phyloP scores from a whole-genome alignment of 139 green algal species.

The Closterium sp. region DNA sequence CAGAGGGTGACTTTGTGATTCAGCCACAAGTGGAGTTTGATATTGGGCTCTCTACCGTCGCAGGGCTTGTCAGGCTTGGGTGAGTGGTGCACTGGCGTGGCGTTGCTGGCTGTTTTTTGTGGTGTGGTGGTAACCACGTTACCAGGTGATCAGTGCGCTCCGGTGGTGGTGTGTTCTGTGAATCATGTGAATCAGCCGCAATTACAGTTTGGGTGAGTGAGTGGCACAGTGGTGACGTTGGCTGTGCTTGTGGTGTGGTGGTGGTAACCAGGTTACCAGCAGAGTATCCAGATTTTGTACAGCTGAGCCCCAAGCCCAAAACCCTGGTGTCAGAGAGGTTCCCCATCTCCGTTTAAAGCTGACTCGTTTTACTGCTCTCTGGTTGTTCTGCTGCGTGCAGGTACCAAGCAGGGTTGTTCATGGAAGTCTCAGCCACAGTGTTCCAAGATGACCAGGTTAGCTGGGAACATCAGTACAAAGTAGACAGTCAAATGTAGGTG shows the following conservation, averaged over 20 bases:
- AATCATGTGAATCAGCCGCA: no score
- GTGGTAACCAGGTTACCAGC: background rate
- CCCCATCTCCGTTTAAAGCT: background rate
- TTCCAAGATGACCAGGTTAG: slow-evolving; percentile 11
- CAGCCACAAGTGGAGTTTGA: slow-evolving; percentile 30
- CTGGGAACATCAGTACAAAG: background rate
- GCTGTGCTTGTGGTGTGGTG: no score
- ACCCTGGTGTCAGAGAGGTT: no score
- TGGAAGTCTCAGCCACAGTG: slow-evolving; percentile 8
- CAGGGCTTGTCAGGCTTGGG: slow-evolving; percentile 13
- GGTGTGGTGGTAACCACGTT: background rate
- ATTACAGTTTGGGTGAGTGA: background rate
- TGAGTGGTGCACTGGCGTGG: background rate
- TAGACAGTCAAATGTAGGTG: no score
- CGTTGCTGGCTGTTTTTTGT: background rate
- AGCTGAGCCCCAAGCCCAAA: no score
- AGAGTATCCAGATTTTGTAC: no score
- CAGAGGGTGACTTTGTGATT: slow-evolving; percentile 25
- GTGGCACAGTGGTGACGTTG: no score
- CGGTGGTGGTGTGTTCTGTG: background rate
- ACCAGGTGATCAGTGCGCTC: no score
- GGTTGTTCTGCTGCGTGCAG: background rate
- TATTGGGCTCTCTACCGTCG: slow-evolving; percentile 1
- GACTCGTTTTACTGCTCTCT: background rate
- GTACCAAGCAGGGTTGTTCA: slow-evolving; percentile 19